Percentiles rank a stretch among this genome's conserved stretches.
These are phyloP conservation scores for Clitopilus hobsonii DNA, from an alignment of 768 basidiomycete species.

Conservation along the genomic window DNA sequence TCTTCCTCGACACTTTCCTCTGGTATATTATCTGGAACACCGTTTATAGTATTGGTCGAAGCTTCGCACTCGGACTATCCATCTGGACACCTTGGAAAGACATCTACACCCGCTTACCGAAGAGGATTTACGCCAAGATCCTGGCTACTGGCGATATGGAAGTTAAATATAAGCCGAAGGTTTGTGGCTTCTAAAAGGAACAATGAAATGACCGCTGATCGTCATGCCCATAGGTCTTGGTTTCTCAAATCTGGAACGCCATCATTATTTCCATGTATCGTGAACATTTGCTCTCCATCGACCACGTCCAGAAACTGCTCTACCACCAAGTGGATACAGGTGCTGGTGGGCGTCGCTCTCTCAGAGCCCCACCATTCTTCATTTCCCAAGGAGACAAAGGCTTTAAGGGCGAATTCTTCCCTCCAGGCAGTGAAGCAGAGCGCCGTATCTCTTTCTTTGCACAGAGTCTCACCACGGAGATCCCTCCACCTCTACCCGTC, in stretches of 20 bases:
- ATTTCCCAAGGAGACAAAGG: constrained; percentile 90
- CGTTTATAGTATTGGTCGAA: constrained; percentile 82
- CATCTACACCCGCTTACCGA: constrained; percentile 92
- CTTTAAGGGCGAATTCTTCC: constrained; percentile 85
- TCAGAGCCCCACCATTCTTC: constrained; percentile 97
- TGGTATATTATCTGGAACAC: constrained; percentile 99
- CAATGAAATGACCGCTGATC: too few species aligned
- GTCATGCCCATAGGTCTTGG: constrained; percentile 86
- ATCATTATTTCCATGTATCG: constrained; percentile 99
- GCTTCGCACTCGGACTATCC: constrained; percentile 86
- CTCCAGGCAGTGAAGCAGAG: constrained; percentile 90
- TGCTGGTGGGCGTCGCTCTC: constrained; percentile 79
- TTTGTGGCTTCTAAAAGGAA: too few species aligned
- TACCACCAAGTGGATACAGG: constrained; percentile 92
- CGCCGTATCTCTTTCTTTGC: constrained; percentile 99
- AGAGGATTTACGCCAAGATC: constrained; percentile 94
- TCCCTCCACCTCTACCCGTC: constrained; percentile 91
- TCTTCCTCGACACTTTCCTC: constrained; percentile 98
- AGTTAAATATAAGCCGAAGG: constrained; percentile 99
- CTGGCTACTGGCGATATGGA: constrained; percentile 95
- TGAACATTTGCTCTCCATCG: constrained; percentile 96
- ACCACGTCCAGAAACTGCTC: constrained; percentile 95
- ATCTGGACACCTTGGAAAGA: constrained; percentile 99
- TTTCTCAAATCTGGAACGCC: constrained; percentile 99
- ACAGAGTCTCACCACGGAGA: constrained; percentile 91